Percentiles rank a stretch among this genome's conserved stretches.
Conservation (phyloP, 75 land plant genomes). For the Cupressus sempervirens region DNA sequence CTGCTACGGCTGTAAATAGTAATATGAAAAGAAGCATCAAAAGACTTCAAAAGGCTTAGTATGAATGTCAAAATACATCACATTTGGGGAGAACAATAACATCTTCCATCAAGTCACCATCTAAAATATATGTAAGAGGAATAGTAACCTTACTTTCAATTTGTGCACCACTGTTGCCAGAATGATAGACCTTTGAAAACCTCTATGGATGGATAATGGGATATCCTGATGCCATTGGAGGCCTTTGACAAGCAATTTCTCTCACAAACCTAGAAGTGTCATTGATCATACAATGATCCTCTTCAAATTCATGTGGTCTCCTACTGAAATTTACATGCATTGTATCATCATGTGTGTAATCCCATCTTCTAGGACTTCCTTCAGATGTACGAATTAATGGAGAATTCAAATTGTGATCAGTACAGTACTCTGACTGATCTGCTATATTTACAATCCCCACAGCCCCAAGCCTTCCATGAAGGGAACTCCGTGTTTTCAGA, state of each 20-base stretch:
- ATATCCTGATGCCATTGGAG: not conserved
- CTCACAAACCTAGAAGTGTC: not conserved
- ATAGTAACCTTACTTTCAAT: not conserved
- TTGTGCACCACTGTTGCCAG: not conserved
- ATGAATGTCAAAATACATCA: not conserved
- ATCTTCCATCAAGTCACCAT: not conserved
- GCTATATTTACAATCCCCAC: not conserved
- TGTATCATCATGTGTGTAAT: not conserved
- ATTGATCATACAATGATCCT: not conserved
- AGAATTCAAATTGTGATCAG: conserved; percentile 5
- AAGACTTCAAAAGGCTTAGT: not conserved
- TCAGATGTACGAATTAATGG: conserved; percentile 10
- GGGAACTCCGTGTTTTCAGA: not conserved
- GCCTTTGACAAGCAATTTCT: not conserved
- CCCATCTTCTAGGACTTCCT: conserved; percentile 7
- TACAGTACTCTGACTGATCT: not conserved
- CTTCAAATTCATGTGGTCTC: conserved; percentile 8
- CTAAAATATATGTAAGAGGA: not conserved
- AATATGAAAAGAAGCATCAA: not conserved
- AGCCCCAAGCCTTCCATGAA: not conserved
- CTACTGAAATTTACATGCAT: not conserved
- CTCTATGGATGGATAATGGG: not conserved
- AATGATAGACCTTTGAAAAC: not conserved
- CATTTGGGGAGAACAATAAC: not conserved
- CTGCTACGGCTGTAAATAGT: not conserved